These are phyloP conservation scores for Claviceps maximensis DNA, from an alignment of 2,329 filamentous ascomycete genomes.

Conservation along the genomic window DNA sequence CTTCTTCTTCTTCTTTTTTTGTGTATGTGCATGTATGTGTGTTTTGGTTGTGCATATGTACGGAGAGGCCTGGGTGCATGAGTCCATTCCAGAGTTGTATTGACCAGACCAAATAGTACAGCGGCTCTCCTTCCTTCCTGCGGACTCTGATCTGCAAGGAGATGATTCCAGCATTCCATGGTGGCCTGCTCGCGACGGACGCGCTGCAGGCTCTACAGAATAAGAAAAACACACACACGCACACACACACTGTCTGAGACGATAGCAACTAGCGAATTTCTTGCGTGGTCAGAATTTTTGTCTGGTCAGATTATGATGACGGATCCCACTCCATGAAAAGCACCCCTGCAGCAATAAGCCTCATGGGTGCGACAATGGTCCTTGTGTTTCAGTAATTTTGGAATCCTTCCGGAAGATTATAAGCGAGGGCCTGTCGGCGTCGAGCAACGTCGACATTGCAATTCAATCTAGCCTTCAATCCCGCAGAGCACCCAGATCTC, in stretches of 20 bases:
- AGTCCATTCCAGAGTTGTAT: not conserved
- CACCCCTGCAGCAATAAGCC: not conserved
- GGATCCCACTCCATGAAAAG: not conserved
- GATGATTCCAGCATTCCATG: not conserved
- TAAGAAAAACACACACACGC: no score
- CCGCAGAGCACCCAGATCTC: not conserved
- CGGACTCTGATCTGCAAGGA: not conserved
- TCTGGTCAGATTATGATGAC: not conserved
- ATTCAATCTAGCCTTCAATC: no score
- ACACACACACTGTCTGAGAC: not conserved
- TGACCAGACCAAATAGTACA: not conserved
- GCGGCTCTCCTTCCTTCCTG: not conserved
- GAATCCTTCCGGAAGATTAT: not conserved
- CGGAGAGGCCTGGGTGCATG: not conserved
- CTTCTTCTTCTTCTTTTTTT: no score
- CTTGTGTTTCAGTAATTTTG: slow-evolving; percentile 1
- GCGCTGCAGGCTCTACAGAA: not conserved
- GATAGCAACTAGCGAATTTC: not conserved
- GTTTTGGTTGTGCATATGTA: not conserved
- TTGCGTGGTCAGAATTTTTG: not conserved
- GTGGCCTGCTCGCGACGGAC: not conserved
- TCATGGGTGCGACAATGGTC: not conserved
- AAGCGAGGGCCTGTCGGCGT: not conserved
- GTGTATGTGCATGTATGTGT: not conserved
- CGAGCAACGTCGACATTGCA: not conserved